Base-by-base conservation (phyloP, 495 filamentous ascomycete genomes). In the Xylaria bambusicola region DNA sequence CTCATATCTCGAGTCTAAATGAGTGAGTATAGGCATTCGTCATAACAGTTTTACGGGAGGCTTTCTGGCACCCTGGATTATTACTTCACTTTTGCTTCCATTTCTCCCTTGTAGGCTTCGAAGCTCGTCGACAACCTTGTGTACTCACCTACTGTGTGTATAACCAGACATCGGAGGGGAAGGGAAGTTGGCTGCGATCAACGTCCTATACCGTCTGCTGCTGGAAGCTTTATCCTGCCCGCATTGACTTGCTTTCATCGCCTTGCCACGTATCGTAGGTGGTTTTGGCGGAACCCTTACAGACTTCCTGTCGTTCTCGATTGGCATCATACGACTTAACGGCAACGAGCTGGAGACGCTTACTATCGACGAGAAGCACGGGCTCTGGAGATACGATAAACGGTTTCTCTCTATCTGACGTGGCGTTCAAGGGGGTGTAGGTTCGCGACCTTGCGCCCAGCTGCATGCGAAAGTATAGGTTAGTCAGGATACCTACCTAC, bases 161-260 rank as follows among this genome's bases (percentile, higher is more conserved):
- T 35, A 46, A 23, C 40, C 38, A 56, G 21, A 35, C 52, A n/a
- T 56, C 20, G 46, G 12, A 56, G 41, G 17, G 8, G 3, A 26
- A 48, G 20, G 53, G 53, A 36, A 36, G 29, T 56, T 38, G 27
- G 27, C 12, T n/a, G 18, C 41, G 53, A 56, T 56, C 42, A 42
- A 56, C 42, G 15, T 18, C 6, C n/a, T 38, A 13, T 33, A 48
- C 38, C 53, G 15, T 7, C 17, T 24, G 17, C n/a, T 23, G 17
- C 38, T 18, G 20, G 36, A 24, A 17, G 7, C 13, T 31, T 13
- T 38, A 47, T 38, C 27, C 31, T 38, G n/a, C 20, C 21, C 21
- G 27, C 42, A 24, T 47, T 35, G n/a, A n/a, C n/a, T n/a, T n/a
- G 26, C 31, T 47, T 47, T 47, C 31, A 18, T 47, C 17, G 20